Evolutionary conservation across 495 filamentous ascomycete genomes (phyloP), one percentile per base, ranked within the genome.

Genomic region (Aspergillus sclerotiicarbonarius): DNA sequence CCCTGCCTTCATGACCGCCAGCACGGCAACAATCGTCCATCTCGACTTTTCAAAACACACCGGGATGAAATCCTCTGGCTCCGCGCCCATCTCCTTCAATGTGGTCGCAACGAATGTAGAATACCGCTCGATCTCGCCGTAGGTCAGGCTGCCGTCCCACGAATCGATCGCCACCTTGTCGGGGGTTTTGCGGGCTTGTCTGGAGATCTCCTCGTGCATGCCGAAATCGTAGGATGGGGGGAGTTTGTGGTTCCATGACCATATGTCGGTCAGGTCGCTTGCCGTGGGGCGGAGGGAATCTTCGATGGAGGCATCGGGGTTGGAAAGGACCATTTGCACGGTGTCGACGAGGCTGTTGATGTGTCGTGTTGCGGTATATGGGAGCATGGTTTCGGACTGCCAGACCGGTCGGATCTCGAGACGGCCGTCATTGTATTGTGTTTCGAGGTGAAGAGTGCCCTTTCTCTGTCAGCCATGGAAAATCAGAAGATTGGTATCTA

Each of bases 91-190:
- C 3, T 66, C 52, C 19, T 58, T 55, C 8, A 79, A 62, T 2
- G 48, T 52, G 13, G 21, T 31, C 4, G 74, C 76, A 6, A 76
- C 54, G 12, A 52, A 54, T 6, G 70, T 67, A 8, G 75, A 74
- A 49, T 71, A 69, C 5, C 58, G 47, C 19, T 81, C 71, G 6
- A 83, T 57, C 55, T 82, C 60, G 12, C 50, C 46, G 54, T 81
- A 81, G 8, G 78, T 80, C 33, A 82, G 63, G 7, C 62, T 58
- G 21, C 75, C 76, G 57, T 83, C 80, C 74, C 77, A 80, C 0
- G 78, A 76, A n/a, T 56, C 60, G 19, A 82, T 72, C 0, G 74
- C 79, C 4, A 60, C 55, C 31, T 74, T 69, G 3, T 74, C 56
- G 4, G 78, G 74, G 8, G 62, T 53, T 31, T 61, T 51, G 4